Percentiles rank a stretch among this genome's conserved stretches.
Evolutionary conservation across 225 moss, liverwort and hornwort genomes (phyloP).

Genomic region (Rhytidiadelphus loreus): DNA sequence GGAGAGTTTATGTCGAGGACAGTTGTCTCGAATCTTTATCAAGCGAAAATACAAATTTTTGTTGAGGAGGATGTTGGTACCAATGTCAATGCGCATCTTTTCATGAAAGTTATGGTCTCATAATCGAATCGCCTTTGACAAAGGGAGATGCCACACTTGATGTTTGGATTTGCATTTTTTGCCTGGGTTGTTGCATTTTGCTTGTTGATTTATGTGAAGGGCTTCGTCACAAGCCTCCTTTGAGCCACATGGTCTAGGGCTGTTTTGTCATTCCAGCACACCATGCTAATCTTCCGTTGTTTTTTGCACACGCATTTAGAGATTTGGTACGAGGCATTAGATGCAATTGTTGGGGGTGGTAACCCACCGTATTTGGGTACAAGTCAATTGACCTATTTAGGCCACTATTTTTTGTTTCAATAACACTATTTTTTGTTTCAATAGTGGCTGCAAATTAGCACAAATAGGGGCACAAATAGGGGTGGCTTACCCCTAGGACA

Average conservation of each 20-base stretch:
- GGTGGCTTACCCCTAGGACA: too few species aligned
- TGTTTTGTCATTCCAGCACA: not conserved
- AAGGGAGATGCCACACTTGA: not conserved
- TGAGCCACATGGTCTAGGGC: not conserved
- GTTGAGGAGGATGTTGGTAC: not conserved
- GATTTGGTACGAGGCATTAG: not conserved
- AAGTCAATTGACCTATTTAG: not conserved
- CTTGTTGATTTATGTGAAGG: not conserved
- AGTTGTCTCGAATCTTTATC: not conserved
- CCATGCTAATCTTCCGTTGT: too few species aligned
- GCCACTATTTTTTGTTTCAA: not conserved
- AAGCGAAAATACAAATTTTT: slow-evolving; percentile 4
- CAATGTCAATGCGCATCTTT: not conserved
- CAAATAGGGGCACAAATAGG: not conserved
- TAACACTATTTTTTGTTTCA: not conserved
- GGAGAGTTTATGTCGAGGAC: not conserved
- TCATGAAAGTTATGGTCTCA: not conserved
- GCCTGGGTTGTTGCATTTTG: not conserved
- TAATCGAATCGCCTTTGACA: not conserved
- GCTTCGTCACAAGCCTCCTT: not conserved
- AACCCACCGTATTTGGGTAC: too few species aligned
- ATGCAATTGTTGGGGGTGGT: not conserved
- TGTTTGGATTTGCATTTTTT: not conserved
- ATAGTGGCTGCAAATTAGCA: not conserved
- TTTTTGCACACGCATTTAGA: not conserved